Evolutionary conservation across 2,329 filamentous ascomycete species (phyloP), one percentile per base, ranked within the genome.

Genomic region (Clonostachys byssicola): DNA sequence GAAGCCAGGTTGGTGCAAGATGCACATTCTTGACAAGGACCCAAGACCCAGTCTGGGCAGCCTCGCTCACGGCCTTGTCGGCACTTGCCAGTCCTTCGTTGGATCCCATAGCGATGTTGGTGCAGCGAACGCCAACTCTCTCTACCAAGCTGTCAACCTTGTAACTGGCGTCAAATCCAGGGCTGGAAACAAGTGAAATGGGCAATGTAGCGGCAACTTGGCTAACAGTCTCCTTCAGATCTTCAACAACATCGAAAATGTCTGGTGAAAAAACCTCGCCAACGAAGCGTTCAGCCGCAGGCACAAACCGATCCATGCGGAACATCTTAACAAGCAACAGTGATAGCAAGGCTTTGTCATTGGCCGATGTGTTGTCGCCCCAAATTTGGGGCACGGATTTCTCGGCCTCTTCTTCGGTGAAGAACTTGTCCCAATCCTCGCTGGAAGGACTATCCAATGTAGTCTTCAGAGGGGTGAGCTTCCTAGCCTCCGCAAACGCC

Each of bases 11-110:
- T 2, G 94, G 91, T 33, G 92, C 91, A 52, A 99, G 79, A 67
- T 99, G 94, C 17, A 99, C 94, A 73, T 99, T 99, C 81, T 99
- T 99, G 78, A 99, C 85, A 51, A 99, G 79, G 10, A 99, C 95
- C 94, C 94, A 99, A 23, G 85, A 90, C 55, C 94, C 94, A 14
- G 86, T 88, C 48, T 95, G 89, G 6, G 94, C 92, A 10, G 94
- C 94, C 58, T 91, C 90, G 68, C 83, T 88, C 61, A 99, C 91
- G 33, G 95, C 94, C 69, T 96, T 96, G 75, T 99, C 94, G 16
- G 94, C 94, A 52, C 85, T 94, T 49, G 92, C 85, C 16, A 95
- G 76, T 63, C 91, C 89, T 74, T 99, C 94, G 60, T 95, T 95
- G 42, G 94, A 97, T 61, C 94, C 94, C 94, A 99, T 99, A 58